Evolutionary conservation across 2,329 filamentous ascomycete species (phyloP).

Genomic region (Laburnicola sp.): DNA sequence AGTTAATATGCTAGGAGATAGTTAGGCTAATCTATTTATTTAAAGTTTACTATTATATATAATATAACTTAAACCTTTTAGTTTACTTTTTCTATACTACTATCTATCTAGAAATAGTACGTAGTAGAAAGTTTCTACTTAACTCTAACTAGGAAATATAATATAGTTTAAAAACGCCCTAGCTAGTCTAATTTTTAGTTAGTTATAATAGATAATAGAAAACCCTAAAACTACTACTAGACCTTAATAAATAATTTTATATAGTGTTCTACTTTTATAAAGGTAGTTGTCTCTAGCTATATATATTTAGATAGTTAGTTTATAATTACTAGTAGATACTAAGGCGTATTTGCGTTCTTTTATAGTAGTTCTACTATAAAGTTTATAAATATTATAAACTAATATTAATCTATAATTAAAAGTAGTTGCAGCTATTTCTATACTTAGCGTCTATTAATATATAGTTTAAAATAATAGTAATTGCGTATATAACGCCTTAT

Average conservation of each 20-base stretch:
- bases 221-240: conserved; percentile 10
- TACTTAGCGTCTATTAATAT: conserved; percentile 3
- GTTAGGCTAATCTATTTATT: conserved; percentile 4
- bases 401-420: conserved; percentile 9
- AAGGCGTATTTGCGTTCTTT: neutral
- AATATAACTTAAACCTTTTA: conserved; percentile 9
- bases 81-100: conserved; percentile 6
- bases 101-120: conserved; percentile 11
- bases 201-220: conserved; percentile 4
- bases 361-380: neutral
- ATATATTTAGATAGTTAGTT: conserved; percentile 6
- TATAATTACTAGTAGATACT: conserved; percentile 7
- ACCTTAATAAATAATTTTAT: conserved; percentile 7
- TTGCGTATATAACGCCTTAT: conserved; percentile 7
- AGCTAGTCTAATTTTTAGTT: conserved; percentile 10
- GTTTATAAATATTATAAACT: conserved; percentile 8
- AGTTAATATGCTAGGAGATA: conserved; percentile 8
- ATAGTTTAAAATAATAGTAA: conserved; percentile 7
- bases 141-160: conserved; percentile 6
- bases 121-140: conserved; percentile 6
- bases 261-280: conserved; percentile 5
- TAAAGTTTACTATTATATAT: neutral
- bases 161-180: conserved; percentile 6
- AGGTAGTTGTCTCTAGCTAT: conserved; percentile 5
- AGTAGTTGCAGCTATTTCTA: conserved; percentile 4